A percentile compares a stretch with the other conserved stretches of the same genome.
phyloP scores from a whole-genome alignment of 1,284 basidiomycete genomes.

The Microbotryum intermedium region DNA sequence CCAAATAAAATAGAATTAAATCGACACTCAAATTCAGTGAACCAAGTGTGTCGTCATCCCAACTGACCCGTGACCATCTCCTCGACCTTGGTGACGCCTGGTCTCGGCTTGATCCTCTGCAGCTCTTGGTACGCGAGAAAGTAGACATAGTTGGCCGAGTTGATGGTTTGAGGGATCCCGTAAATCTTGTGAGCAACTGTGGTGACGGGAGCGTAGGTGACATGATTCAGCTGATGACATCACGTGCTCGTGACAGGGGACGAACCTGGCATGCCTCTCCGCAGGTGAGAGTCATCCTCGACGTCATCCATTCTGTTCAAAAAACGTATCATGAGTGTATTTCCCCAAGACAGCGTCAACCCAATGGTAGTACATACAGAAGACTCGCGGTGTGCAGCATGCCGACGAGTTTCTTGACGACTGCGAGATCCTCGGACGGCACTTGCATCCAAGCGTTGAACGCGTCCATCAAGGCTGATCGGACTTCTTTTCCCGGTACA shows the following conservation, averaged over 20 bases:
- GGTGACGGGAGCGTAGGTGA: neutral
- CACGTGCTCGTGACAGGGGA: neutral
- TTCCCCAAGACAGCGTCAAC: neutral
- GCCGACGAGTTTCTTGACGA: constrained; percentile 71
- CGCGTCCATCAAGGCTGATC: constrained; percentile 78
- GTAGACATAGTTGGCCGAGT: constrained; percentile 94
- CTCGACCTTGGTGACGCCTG: constrained; percentile 25
- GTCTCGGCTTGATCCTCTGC: constrained; percentile 30
- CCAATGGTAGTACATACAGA: constrained; percentile 52
- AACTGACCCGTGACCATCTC: constrained; percentile 35
- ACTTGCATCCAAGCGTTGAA: constrained; percentile 92
- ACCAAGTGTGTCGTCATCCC: neutral
- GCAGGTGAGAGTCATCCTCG: constrained; percentile 85
- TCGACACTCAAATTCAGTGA: neutral
- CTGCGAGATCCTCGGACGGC: constrained; percentile 56
- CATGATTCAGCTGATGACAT: neutral
- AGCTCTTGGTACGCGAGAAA: constrained; percentile 79
- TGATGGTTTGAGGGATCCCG: constrained; percentile 92
- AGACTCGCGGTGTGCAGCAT: constrained; percentile 94
- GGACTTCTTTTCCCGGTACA: constrained; percentile 87
- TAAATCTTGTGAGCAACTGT: constrained; percentile 88
- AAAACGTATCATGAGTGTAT: neutral
- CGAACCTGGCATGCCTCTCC: constrained; percentile 71
- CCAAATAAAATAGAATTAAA: neutral
- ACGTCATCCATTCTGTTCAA: constrained; percentile 81